phyloP scores from a whole-genome alignment of 192 early-diverging fungal genomes.

The Fimicolochytrium jonesii region DNA sequence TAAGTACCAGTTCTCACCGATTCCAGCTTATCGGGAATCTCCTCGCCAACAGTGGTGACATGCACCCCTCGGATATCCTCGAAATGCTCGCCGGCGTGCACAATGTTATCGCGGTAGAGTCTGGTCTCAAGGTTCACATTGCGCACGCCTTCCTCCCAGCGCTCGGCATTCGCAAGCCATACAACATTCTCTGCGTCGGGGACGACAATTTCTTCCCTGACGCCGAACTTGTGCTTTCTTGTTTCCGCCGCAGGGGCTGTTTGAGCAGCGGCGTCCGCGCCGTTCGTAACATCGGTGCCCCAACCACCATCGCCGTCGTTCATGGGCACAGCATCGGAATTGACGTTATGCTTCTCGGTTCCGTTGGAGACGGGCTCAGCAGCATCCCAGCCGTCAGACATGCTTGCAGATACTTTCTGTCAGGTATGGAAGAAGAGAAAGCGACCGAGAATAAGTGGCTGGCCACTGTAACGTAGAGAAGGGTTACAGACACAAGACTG shows the following conservation, averaged over 20 bases:
- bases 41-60: constrained; percentile 60
- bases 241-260: not conserved
- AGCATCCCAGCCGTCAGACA: not conserved
- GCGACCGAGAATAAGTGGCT: no score
- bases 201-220: not conserved
- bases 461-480: no score
- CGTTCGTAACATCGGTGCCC: not conserved
- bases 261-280: not conserved
- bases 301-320: not conserved
- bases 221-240: constrained; percentile 21
- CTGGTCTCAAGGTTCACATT: constrained; percentile 13
- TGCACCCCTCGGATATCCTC: constrained; percentile 88
- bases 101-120: constrained; percentile 3
- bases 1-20: constrained; percentile 2
- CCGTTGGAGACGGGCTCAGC: not conserved
- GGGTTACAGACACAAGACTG: no score
- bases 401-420: no score
- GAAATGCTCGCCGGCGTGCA: constrained; percentile 86
- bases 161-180: constrained; percentile 14
- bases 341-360: not conserved
- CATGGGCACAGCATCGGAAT: not conserved
- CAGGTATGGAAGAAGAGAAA: no score
- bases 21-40: constrained; percentile 13
- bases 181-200: not conserved
- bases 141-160: constrained; percentile 26